These are phyloP conservation scores for Beauveria bassiana DNA, from an alignment of 2,329 filamentous ascomycete species.

Conservation along the genomic window DNA sequence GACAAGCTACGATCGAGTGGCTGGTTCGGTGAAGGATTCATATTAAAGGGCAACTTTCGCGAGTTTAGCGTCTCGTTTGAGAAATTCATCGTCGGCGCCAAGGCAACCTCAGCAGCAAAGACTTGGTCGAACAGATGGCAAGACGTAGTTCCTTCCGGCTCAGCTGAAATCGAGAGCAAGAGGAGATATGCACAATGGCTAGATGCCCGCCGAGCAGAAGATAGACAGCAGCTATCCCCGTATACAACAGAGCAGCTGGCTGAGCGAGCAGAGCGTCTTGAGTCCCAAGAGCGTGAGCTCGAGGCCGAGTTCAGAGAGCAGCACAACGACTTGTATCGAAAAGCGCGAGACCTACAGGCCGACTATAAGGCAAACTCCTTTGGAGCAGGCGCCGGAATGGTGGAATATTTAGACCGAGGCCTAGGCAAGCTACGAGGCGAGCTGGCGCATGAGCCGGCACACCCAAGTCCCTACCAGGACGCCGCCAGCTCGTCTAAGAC, in stretches of 20 bases:
- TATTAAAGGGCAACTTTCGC: constrained; percentile 48
- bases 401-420: constrained; percentile 40
- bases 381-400: constrained; percentile 37
- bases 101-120: constrained; percentile 33
- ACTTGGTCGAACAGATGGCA: constrained; percentile 28
- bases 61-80: constrained; percentile 48
- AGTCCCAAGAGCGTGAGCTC: constrained; percentile 39
- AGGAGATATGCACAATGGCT: constrained; percentile 39
- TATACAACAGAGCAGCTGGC: constrained; percentile 29
- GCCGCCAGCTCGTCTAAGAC: constrained; percentile 23
- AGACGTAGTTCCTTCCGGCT: constrained; percentile 1
- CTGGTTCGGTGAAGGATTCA: constrained; percentile 44
- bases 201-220: constrained; percentile 34
- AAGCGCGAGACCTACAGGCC: constrained; percentile 31
- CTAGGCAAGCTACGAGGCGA: constrained; percentile 34
- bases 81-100: constrained; percentile 39
- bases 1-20: constrained; percentile 37
- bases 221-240: constrained; percentile 29
- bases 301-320: constrained; percentile 40
- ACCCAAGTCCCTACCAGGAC: background rate
- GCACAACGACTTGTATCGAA: constrained; percentile 38
- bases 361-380: constrained; percentile 24
- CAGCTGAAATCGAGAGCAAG: constrained; percentile 23
- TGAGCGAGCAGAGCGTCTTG: constrained; percentile 33
- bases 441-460: background rate